Base-by-base conservation (phyloP, 768 basidiomycete genomes). In the Asterophora lycoperdoides region DNA sequence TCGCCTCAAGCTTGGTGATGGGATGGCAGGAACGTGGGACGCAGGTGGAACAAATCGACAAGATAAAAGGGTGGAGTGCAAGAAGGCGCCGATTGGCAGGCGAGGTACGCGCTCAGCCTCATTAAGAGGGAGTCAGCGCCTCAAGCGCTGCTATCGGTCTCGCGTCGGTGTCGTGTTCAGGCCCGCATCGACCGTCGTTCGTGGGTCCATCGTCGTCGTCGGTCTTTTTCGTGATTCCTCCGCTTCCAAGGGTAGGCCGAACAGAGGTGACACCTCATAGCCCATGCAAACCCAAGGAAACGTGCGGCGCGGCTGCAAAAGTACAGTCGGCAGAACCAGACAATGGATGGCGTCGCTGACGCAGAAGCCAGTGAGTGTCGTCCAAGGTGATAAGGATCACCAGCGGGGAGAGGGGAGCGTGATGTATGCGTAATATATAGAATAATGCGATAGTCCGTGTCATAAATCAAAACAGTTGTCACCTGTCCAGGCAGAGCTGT, bases 101-200 rank as follows among this genome's bases (percentile, higher is more conserved):
- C 75, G 72, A 79, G 68, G 72, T 75, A 70, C 72, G 73, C 75
- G 71, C 72, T 72, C 71, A 62, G 67, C 63, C 74, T 70, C 73
- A 60, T 63, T 62, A 63, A 71, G 73, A 72, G 73, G 66, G 70
- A 75, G 70, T 74, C 65, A 67, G 69, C 72, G 71, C 71, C 78
- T 81, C 78, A 67, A 78, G 77, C 78, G 56, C 68, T 64, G 61
- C 59, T 70, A 64, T 66, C 68, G 74, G 83, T 86, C 85, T 83
- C 86, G 84, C 71, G 83, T 83, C 74, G 56, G 68, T 76, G 78
- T 80, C 80, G 74, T 76, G 74, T 75, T 75, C 60, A 64, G 26
- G 17, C 14, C 66, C 63, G 65, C 70, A 69, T 80, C 81, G 60
- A 79, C 79, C 69, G 58, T 57, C 60, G 64, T 75, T 74, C 66